Evolutionary conservation across 225 moss, liverwort and hornwort genomes (phyloP).

Genomic region (Polytrichum commune): DNA sequence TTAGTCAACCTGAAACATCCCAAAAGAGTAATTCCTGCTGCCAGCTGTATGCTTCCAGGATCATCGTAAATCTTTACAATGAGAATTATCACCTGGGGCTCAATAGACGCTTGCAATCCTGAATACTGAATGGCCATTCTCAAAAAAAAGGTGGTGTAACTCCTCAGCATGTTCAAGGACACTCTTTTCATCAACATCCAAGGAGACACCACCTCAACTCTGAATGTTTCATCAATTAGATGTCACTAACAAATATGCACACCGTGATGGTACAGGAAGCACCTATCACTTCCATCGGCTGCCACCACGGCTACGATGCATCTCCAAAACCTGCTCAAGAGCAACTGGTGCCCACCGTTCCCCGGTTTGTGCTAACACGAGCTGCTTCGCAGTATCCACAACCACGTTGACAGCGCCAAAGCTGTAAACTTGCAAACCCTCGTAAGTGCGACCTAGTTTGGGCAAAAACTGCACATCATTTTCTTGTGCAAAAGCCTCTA

Average conservation of each 20-base stretch:
- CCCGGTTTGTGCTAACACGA: conserved; percentile 62
- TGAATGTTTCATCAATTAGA: not conserved
- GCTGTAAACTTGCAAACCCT: conserved; percentile 85
- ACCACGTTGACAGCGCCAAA: conserved; percentile 82
- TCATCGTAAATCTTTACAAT: conserved; percentile 15
- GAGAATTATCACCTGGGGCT: not conserved
- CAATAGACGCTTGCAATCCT: not conserved
- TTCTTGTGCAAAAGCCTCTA: conserved; percentile 75
- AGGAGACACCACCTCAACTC: not conserved
- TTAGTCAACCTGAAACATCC: conserved; percentile 14
- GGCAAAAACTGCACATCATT: conserved; percentile 86
- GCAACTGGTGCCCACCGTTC: conserved; percentile 69
- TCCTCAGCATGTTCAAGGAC: not conserved
- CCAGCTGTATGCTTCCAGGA: conserved; percentile 17
- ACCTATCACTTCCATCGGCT: conserved; percentile 90
- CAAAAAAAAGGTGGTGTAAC: not conserved
- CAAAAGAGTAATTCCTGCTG: conserved; percentile 24
- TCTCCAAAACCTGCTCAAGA: conserved; percentile 76
- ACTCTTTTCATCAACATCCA: not conserved
- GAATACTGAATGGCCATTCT: not conserved
- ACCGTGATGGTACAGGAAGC: conserved; percentile 4
- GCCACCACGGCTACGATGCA: conserved; percentile 89
- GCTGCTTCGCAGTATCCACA: conserved; percentile 71
- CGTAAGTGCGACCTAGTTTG: conserved; percentile 68
- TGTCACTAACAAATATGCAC: not conserved